These are phyloP conservation scores for Patellifolia procumbens DNA, from an alignment of 179 eudicot genomes.

Conservation along the genomic window DNA sequence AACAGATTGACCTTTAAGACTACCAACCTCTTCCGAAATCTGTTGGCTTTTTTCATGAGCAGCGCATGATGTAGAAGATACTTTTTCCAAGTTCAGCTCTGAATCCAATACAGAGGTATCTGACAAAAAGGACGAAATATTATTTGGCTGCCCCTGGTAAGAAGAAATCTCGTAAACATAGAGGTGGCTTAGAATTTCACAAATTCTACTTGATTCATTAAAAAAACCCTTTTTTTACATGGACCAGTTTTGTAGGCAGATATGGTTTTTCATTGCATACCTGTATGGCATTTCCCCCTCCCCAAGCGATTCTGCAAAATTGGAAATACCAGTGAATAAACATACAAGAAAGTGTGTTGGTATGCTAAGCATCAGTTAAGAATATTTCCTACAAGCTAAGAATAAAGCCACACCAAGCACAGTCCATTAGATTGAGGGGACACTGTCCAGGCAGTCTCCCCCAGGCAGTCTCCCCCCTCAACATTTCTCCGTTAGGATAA, in stretches of 20 bases:
- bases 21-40: constrained; percentile 26
- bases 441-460: neutral
- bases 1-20: constrained; percentile 16
- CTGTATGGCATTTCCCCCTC: constrained; percentile 21
- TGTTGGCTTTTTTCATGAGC: constrained; percentile 25
- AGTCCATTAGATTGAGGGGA: neutral
- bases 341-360: neutral
- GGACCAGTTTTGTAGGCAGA: constrained; percentile 18
- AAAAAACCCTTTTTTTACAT: constrained; percentile 25
- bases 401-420: constrained; percentile 2
- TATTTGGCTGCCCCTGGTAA: constrained; percentile 26
- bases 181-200: constrained; percentile 23
- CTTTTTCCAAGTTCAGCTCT: constrained; percentile 28
- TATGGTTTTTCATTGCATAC: constrained; percentile 23
- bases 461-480: neutral
- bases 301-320: constrained; percentile 44
- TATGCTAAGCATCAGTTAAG: neutral
- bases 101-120: constrained; percentile 23
- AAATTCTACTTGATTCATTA: constrained; percentile 25
- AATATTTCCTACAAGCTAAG: neutral
- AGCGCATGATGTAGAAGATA: constrained; percentile 27
- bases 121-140: constrained; percentile 27
- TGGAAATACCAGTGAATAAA: neutral
- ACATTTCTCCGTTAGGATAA: neutral
- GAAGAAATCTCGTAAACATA: constrained; percentile 37